Evolutionary conservation across 2,329 filamentous ascomycete genomes (phyloP).

Genomic region (Hawksworthiomyces lignivorus): DNA sequence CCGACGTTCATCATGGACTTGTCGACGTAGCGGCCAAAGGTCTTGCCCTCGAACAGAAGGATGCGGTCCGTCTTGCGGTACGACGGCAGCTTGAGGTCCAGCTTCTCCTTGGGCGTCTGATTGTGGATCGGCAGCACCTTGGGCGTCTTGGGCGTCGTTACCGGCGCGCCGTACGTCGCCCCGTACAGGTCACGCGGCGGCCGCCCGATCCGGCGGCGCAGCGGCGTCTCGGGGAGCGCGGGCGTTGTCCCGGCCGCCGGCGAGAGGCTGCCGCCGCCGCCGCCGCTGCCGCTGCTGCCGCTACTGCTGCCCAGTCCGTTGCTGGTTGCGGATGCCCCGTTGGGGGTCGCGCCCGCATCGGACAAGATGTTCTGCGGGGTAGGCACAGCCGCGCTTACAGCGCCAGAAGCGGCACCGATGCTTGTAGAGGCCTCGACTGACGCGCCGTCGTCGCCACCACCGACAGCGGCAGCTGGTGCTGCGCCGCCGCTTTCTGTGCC

Average conservation of each 20-base stretch:
- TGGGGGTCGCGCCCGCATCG: not conserved
- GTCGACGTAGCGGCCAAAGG: constrained; percentile 84
- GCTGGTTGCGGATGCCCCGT: not conserved
- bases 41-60: constrained; percentile 73
- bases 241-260: not conserved
- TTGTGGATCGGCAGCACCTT: constrained; percentile 70
- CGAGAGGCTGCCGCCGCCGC: not conserved
- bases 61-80: constrained; percentile 76
- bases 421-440: not conserved
- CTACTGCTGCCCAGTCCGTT: not conserved
- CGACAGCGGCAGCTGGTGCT: not conserved
- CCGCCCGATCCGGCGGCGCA: constrained; percentile 32
- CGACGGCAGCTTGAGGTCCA: constrained; percentile 69
- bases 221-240: constrained; percentile 9
- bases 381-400: not conserved
- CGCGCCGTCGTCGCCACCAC: too few relatives aligned
- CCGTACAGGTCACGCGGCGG: constrained; percentile 43
- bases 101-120: constrained; percentile 70
- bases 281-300: not conserved
- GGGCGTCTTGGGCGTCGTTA: constrained; percentile 46
- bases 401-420: not conserved
- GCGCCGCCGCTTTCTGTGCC: not conserved
- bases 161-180: constrained; percentile 41
- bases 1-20: constrained; percentile 93
- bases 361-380: too few relatives aligned